Percentiles rank a stretch among this genome's conserved stretches.
These are phyloP conservation scores for Epichloe glyceriae DNA, from an alignment of 2,329 filamentous ascomycete genomes.

Conservation along the genomic window DNA sequence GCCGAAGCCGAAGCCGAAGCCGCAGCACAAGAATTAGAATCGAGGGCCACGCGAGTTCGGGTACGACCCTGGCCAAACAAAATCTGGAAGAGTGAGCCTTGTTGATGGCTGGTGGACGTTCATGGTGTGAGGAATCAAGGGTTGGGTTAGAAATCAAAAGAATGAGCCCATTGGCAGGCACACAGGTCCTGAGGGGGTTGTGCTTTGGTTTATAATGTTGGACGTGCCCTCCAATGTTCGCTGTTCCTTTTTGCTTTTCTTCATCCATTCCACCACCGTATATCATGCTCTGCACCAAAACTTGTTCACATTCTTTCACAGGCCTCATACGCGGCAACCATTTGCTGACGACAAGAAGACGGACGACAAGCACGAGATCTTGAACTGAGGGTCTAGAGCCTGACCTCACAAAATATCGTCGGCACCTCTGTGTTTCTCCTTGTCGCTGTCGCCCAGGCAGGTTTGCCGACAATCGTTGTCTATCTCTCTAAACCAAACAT, in stretches of 20 bases:
- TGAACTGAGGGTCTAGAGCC: background rate
- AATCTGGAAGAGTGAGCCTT: background rate
- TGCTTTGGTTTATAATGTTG: conserved; percentile 9
- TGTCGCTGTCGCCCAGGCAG: background rate
- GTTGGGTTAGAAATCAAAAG: conserved; percentile 1
- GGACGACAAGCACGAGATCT: background rate
- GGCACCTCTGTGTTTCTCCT: background rate
- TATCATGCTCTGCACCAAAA: background rate
- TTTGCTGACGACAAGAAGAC: background rate
- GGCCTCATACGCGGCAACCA: background rate
- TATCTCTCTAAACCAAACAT: background rate
- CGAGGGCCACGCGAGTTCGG: conserved; percentile 10
- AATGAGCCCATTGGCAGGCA: conserved; percentile 2
- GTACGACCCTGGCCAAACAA: conserved; percentile 6
- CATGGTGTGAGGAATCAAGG: background rate
- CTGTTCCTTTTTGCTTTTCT: background rate
- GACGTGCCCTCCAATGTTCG: conserved; percentile 7
- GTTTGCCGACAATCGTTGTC: background rate
- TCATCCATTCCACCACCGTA: background rate
- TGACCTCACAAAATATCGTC: background rate
- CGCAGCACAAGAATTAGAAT: conserved; percentile 4
- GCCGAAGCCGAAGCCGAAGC: background rate
- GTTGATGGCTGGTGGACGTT: background rate
- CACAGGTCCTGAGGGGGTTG: background rate
- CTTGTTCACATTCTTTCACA: background rate